Percentiles rank a stretch among this genome's conserved stretches.
Conservation (phyloP, 441 rosid species). For the Populus hybrid region DNA sequence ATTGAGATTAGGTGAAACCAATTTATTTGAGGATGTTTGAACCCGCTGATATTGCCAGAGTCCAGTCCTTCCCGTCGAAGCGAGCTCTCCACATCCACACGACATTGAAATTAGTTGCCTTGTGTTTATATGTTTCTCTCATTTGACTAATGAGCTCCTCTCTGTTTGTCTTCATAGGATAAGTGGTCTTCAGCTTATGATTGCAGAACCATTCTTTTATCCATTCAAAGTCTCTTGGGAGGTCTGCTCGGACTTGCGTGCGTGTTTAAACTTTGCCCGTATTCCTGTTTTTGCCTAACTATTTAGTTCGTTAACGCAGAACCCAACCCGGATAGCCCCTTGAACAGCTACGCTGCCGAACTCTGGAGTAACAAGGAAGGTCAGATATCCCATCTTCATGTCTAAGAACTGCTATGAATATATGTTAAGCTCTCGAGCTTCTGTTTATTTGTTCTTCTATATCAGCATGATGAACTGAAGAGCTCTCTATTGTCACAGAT, state of each 20-base stretch:
- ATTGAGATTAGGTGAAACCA: neutral
- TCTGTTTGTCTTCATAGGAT: constrained; percentile 33
- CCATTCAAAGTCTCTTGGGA: constrained; percentile 63
- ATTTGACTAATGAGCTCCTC: neutral
- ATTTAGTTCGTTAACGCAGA: constrained; percentile 29
- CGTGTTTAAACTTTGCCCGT: neutral
- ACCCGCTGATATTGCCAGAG: neutral
- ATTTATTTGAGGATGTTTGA: neutral
- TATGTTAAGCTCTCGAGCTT: neutral
- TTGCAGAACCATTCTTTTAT: constrained; percentile 58
- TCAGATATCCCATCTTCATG: constrained; percentile 14
- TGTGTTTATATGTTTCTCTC: neutral
- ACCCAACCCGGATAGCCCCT: constrained; percentile 55
- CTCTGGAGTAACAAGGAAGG: constrained; percentile 46
- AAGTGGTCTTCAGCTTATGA: constrained; percentile 79
- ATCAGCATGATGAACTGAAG: neutral
- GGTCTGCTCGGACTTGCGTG: constrained; percentile 30
- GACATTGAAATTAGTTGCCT: neutral
- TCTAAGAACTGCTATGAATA: neutral
- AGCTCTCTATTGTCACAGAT: constrained; percentile 17
- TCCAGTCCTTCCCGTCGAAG: neutral
- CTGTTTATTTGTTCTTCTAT: neutral
- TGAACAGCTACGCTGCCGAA: constrained; percentile 48
- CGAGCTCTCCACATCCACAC: neutral
- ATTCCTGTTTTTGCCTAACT: constrained; percentile 2